Base-by-base conservation (phyloP, 176 grass and related monocot species). In the Musa beccarii region DNA sequence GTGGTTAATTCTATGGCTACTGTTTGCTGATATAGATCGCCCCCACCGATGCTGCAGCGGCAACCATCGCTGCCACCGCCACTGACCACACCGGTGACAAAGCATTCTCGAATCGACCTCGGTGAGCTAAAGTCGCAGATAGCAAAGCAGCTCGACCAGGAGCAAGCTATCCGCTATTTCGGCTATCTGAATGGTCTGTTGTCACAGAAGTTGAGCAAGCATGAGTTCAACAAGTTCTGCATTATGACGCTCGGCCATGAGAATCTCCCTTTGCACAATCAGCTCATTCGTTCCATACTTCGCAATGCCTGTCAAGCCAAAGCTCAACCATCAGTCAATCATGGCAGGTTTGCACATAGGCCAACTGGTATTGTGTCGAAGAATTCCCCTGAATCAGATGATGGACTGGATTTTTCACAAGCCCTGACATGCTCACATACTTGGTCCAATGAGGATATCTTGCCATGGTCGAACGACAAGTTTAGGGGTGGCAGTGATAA, bases 171-270 rank as follows among this genome's bases (percentile, higher is more conserved):
- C 1, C 65, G 69, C 10, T 96, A 96, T 75, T 96, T 96, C 54
- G 28, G 84, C 53, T 88, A 84, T 83, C 79, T 96, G 63, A 92
- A 78, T 75, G 78, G 43, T 43, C 84, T 92, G 69, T 70, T 96
- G 29, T 92, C 86, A 0, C 82, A 85, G 71, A 90, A 82, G 84
- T 77, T 96, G 19, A 90, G 85, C 80, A 96, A 88, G 84, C 28
- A 54, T 10, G 90, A 96, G 68, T 96, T 92, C n/a, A 83, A 92
- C 59, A 88, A 82, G 78, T 63, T 88, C 66, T 96, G 87, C 76
- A 52, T 88, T 28, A 77, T 80, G 13, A 85, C 75, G 0, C 50
- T 96, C 26, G 87, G 87, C 12, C 69, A 11, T 53, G 85, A 96
- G 77, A 92, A 92, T 73, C 75, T 90, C 15, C 55, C 74, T 21